Evolutionary conservation across 2,329 filamentous ascomycete species (phyloP), one percentile per base, ranked within the genome.

Genomic region (Rhynchosporium graminicola): DNA sequence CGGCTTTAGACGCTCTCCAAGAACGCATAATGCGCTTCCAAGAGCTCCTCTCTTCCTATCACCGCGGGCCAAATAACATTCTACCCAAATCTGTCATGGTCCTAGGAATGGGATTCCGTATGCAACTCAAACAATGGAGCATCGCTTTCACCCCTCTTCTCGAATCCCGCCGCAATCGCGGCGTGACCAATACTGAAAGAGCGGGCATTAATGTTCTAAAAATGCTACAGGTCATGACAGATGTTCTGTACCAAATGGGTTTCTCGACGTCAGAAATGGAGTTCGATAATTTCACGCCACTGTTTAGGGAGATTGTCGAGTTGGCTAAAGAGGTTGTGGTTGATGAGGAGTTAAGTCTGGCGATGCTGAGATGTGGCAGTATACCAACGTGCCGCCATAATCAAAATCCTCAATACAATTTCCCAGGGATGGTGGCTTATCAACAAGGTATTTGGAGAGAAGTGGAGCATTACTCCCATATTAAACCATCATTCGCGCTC

Each of bases 171-270:
- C 67, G 70, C 26, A 77, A 76, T 10, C 76, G 76, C 1, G 80
- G 81, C 0, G 77, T 78, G 1, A 78, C 83, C 43, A 81, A 75
- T 65, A 80, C 78, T 33, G 82, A 86, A 65, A 83, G 84, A 67
- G 81, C 83, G 0, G 84, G 80, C 51, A 86, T 87, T 61, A 79
- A 83, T 4, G 83, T 85, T 10, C 76, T 87, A 5, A 86, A 87
- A 68, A 87, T 87, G 84, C 80, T 80, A 60, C 83, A 86, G 63
- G 77, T 85, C 57, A 87, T 85, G 78, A 79, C 78, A 9, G 76
- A 78, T 51, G 77, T 87, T 40, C 74, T 87, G 5, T 86, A 84
- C 66, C 74, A 82, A 46, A 86, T 86, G 81, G 83, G 82, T 9
- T 88, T 86, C 68, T 83, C 79, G 70, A 80, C 82, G 57, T 81